Evolutionary conservation across 2,329 filamentous ascomycete species (phyloP), one percentile per base, ranked within the genome.

Genomic region (Decorospora gaudefroyi): DNA sequence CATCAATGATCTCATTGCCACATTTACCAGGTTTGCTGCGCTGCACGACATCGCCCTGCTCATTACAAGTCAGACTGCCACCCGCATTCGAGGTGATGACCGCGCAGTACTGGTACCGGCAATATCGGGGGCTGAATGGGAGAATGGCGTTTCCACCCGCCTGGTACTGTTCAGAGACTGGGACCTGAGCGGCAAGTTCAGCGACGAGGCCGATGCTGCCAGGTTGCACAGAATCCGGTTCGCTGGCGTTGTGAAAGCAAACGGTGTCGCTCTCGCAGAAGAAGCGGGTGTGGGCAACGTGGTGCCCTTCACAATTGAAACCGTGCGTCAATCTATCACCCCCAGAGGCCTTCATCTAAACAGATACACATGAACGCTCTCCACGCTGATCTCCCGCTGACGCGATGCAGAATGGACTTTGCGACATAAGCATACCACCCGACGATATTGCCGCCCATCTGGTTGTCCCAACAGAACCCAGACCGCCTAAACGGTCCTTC

Each of bases 111-210:
- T 97, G 34, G 80, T 85, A 39, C 87, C 90, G 11, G 83, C 88
- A 27, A 78, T 96, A 51, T 86, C 86, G 43, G 84, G 87, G 10
- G 78, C 77, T 13, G 82, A 87, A 28, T 96, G 91, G 91, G 90
- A 96, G 49, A 83, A 82, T 52, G 86, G 84, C 21, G 75, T 96
- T 25, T 81, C 83, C 49, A 87, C 83, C 28, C 79, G 90, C 40
- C 68, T 96, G 49, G 85, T 86, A 16, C 70, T 96, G 22, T 95
- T 93, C 68, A 80, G 87, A 59, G 89, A 96, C 72, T 91, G 74
- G 62, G 49, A 64, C 37, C 59, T 55, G 49, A 55, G 67, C 59
- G 49, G 52, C 35, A 62, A 66, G 49, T 36, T 54, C 30, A 60
- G 31, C 34, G 61, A 58, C 28, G 53, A 34, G 23, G 44, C 53